Evolutionary conservation across 225 moss, liverwort and hornwort genomes (phyloP), one percentile per base, ranked within the genome.

Genomic region (Climacium dendroides): DNA sequence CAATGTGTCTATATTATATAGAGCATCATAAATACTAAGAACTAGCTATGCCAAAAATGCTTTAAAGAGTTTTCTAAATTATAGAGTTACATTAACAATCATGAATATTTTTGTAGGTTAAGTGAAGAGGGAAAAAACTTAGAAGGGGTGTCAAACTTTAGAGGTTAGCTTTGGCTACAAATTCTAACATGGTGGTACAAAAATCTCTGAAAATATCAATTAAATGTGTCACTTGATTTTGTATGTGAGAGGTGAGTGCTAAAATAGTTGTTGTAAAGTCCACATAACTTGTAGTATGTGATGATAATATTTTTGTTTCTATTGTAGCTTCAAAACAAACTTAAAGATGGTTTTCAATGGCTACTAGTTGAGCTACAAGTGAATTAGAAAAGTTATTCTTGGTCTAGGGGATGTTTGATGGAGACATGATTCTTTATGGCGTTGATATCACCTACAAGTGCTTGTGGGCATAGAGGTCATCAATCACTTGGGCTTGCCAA

Each of bases 31-130:
- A 28, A 78, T 19, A 78, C 29, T 28, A 58, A 58, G 2, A 77
- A 1, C 0, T 54, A 1, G 10, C 35, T 18, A 10, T 24, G 0
- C n/a, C n/a, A n/a, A 1, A 1, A n/a, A 24, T 54, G 15, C 54
- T n/a, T 3, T n/a, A n/a, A 5, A 54, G 25, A n/a, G 0, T 15
- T 37, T 37, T 78, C 4, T 17, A 37, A 55, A 25, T 6, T n/a
- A 6, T n/a, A 1, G 10, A 77, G 2, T 14, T 78, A 4, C 37
- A 55, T 2, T 77, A 37, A 37, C 4, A 55, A 37, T 77, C 7
- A 28, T 37, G 39, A 18, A 78, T 57, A 41, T 28, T 58, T 7
- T 58, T 39, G 28, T 28, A 78, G 58, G 19, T 29, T 12, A 39
- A 58, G 3, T 57, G 12, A 58, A 58, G 58, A 18, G 7, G 39